Evolutionary conservation across 169 alveolate genomes (phyloP), one percentile per base, ranked within the genome.

Genomic region (Plasmodium vinckei): DNA sequence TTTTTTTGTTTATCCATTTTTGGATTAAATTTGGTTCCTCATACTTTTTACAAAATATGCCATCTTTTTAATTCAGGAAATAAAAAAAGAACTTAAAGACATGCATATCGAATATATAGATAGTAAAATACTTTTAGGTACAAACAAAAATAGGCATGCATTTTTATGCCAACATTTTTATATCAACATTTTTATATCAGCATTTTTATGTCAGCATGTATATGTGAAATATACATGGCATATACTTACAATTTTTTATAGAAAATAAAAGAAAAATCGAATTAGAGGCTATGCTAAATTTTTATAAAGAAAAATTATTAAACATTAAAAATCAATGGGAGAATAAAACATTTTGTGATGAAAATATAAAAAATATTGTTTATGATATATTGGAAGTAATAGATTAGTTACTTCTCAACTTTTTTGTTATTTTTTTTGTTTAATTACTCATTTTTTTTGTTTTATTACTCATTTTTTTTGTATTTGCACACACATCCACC

Each of bases 241-340:
- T 25, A 15, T 9, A 7, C 15, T 4, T 27, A 9, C 25, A 13
- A 23, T 49, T 59, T 57, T 65, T 44, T 42, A 13, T 47, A 82
- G 90, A 69, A 60, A 70, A 82, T 60, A 68, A 82, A 56, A 82
- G 86, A 25, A 82, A 56, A 82, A 56, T 68, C 65, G 90, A 82
- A 27, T 53, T 82, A 21, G 70, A 67, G 13, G 25, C 56, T 19
- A 69, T 69, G 72, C 59, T 57, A 47, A 44, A 82, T 68, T 67
- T 82, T 82, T 82, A 82, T 60, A 54, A 82, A 46, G 82, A 82
- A 17, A 82, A 82, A 27, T 54, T 82, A 25, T 60, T 68, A 60
- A 72, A 82, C 33, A 57, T 82, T 49, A 82, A 82, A 82, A 61
- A 51, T 13, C 90, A 82, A 53, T 82, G 90, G 64, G 72, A 42